These are phyloP conservation scores for Teratosphaeria destructans DNA, from an alignment of 2,329 filamentous ascomycete species.

Conservation along the genomic window DNA sequence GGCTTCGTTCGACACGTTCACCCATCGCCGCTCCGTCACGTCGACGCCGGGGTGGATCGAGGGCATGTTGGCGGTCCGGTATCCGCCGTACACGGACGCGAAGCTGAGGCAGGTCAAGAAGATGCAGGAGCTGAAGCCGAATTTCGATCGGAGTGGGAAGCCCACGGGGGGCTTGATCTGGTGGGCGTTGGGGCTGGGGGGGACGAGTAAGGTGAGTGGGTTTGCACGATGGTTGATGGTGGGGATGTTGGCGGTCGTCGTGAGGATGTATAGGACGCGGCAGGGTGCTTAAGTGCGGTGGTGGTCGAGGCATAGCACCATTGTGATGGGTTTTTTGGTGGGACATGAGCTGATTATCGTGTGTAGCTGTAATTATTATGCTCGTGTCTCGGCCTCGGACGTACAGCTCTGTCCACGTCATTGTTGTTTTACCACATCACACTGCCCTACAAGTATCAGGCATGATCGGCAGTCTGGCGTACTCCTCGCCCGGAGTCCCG, in stretches of 20 bases:
- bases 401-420: no score
- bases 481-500: no score
- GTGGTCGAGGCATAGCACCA: not conserved
- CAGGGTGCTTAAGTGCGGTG: not conserved
- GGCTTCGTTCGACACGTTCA: slow-evolving; percentile 59
- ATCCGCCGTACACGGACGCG: slow-evolving; percentile 47
- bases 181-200: slow-evolving; percentile 23
- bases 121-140: slow-evolving; percentile 44
- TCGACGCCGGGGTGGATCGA: slow-evolving; percentile 60
- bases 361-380: no score
- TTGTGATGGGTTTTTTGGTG: no score
- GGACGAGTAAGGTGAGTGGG: slow-evolving; percentile 16
- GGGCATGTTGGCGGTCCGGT: slow-evolving; percentile 54
- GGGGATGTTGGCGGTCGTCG: slow-evolving; percentile 5
- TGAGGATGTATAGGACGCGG: slow-evolving; percentile 1
- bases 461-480: no score
- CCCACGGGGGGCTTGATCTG: slow-evolving; percentile 19
- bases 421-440: no score
- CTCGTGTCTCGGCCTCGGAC: no score
- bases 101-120: slow-evolving; percentile 44
- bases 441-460: no score
- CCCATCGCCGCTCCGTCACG: slow-evolving; percentile 51
- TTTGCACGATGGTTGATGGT: slow-evolving; percentile 21
- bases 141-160: slow-evolving; percentile 50
- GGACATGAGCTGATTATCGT: no score